Evolutionary conservation across 805 yeast genomes (phyloP), one percentile per base, ranked within the genome.

Genomic region (Wickerhamiella allomyrinae): DNA sequence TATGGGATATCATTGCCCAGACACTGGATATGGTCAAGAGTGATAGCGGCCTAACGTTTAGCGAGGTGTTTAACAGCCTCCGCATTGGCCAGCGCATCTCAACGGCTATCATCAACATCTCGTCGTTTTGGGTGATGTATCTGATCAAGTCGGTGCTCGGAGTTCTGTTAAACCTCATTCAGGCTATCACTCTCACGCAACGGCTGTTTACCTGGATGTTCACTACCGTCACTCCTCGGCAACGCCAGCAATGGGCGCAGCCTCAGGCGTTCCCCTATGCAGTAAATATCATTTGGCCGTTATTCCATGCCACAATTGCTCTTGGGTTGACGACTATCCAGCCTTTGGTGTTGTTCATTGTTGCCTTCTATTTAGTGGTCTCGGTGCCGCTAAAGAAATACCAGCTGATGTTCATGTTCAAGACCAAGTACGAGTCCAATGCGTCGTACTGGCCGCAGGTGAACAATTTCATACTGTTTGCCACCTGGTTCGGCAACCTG

Each of bases 71-170:
- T 50, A 39, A 46, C 15, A 35, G 50, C 10, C 51, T 62, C 11
- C 49, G 48, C 3, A 47, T 63, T 8, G 58, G 57, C 2, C 46
- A 52, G 21, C 62, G 63, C 19, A 46, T 60, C 8, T 52, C 66
- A 1, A 54, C 57, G 3, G 60, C 67, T 6, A 54, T 63, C 29
- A 57, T 63, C 34, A 55, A 56, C 37, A 53, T 63, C 17, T 60
- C 67, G 5, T 57, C 65, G 7, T 63, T 63, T 49, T 63, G 68
- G 68, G 64, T 63, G 21, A 56, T 62, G 61, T 63, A 62, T 46
- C 43, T 62, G 5, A 41, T 63, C 15, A 52, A 60, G 17, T 57
- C 57, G 11, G 50, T 57, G 24, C 27, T 62, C 11, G 63, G 56
- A 11, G 46, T 59, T 7, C 45, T 58, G 19, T 41, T 59, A 3